Conservation (phyloP, 2,329 filamentous ascomycete species). For the Calonectria leucothoes region DNA sequence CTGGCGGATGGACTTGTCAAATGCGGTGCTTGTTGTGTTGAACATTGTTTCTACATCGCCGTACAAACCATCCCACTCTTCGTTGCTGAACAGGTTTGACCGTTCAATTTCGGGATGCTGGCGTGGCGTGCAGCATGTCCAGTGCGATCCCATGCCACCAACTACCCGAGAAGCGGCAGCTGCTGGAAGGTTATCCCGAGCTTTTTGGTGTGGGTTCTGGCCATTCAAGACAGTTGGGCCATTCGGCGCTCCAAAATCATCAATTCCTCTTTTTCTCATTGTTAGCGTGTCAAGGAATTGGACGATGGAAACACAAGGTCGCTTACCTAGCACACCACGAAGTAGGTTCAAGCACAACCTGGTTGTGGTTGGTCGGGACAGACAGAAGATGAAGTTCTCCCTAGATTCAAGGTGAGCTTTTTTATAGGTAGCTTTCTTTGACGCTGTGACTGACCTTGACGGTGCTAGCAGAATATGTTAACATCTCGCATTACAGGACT, state of each 20-base stretch:
- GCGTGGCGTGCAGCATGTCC: slow-evolving; percentile 15
- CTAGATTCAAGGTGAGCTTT: not conserved
- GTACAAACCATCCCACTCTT: slow-evolving; percentile 6
- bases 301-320: too few relatives aligned
- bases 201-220: not conserved
- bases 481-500: not conserved
- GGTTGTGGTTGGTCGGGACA: not conserved
- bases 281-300: too few relatives aligned
- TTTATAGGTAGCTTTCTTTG: not conserved
- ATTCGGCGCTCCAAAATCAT: too few relatives aligned
- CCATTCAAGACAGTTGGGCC: not conserved
- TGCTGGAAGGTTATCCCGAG: not conserved
- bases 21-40: not conserved
- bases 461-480: not conserved
- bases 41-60: not conserved
- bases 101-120: slow-evolving; percentile 1
- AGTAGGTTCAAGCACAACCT: not conserved
- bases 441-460: slow-evolving; percentile 2
- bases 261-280: too few relatives aligned
- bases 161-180: slow-evolving; percentile 4
- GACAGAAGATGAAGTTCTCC: not conserved
- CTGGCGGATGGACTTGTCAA: slow-evolving; percentile 16
- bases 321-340: not conserved
- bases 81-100: not conserved
- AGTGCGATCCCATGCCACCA: slow-evolving; percentile 13